Evolutionary conservation across 768 basidiomycete genomes (phyloP).

Genomic region (Calocybe gangraenosa): DNA sequence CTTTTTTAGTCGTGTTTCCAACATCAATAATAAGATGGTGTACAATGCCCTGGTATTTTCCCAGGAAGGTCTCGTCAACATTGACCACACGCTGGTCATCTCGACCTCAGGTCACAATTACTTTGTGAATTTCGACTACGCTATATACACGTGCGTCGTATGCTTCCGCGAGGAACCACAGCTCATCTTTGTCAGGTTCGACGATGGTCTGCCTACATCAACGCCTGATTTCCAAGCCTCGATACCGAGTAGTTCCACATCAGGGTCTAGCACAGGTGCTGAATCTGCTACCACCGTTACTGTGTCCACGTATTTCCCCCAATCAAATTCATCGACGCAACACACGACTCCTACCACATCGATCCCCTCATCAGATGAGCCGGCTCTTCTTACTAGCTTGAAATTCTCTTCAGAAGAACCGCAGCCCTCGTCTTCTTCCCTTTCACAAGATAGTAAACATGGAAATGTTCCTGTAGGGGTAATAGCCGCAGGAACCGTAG

Average conservation of each 20-base stretch:
- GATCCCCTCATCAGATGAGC: background rate
- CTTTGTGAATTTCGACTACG: no score
- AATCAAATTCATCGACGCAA: background rate
- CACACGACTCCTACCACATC: background rate
- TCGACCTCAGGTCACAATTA: slow-evolving; percentile 27
- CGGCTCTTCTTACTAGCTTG: no score
- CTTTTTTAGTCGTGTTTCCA: no score
- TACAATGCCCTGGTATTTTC: slow-evolving; percentile 30
- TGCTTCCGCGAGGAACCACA: no score
- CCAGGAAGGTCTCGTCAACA: slow-evolving; percentile 21
- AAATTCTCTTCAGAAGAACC: no score
- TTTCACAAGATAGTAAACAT: no score
- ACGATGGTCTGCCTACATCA: slow-evolving; percentile 38
- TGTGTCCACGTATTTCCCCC: background rate
- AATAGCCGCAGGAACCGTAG: slow-evolving; percentile 10
- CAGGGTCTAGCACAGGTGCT: no score
- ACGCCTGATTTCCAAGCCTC: slow-evolving; percentile 5
- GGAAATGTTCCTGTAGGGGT: slow-evolving; percentile 4
- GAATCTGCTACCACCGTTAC: no score
- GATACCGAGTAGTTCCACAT: no score
- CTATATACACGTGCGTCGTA: no score
- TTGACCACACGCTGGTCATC: slow-evolving; percentile 26
- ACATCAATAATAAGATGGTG: no score
- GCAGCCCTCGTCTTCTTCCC: no score
- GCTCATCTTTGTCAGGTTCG: slow-evolving; percentile 32